These are phyloP conservation scores for Phialophora chinensis DNA, from an alignment of 2,329 filamentous ascomycete genomes.

Conservation along the genomic window DNA sequence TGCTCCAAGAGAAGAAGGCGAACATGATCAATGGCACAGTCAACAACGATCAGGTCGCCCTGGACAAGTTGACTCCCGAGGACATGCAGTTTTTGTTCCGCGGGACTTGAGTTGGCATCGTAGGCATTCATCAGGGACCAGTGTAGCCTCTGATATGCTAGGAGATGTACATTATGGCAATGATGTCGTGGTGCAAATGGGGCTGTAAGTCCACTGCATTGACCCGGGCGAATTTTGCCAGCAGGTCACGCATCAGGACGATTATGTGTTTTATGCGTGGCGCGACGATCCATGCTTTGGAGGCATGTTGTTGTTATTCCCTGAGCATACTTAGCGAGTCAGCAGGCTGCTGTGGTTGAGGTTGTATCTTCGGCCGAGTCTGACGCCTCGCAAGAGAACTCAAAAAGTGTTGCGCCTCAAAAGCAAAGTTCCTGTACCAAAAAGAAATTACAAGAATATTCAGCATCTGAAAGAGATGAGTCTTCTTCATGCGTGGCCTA, in stretches of 20 bases:
- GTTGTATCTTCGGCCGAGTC: not conserved
- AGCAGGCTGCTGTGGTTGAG: not conserved
- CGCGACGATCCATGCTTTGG: not conserved
- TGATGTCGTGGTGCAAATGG: not conserved
- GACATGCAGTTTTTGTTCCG: slow-evolving; percentile 98
- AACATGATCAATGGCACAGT: slow-evolving; percentile 98
- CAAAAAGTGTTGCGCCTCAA: not conserved
- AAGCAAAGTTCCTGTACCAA: not conserved
- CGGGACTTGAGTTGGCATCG: slow-evolving; percentile 53
- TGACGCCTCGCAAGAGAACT: not conserved
- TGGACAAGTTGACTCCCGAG: slow-evolving; percentile 87
- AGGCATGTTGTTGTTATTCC: not conserved
- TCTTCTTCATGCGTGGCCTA: not conserved
- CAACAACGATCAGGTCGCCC: slow-evolving; percentile 86
- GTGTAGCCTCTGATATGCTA: not conserved
- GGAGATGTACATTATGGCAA: not conserved
- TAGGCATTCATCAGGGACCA: not conserved
- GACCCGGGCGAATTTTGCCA: not conserved
- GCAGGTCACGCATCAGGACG: not conserved
- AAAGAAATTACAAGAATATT: not conserved
- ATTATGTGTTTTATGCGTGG: not conserved
- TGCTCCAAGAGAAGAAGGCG: slow-evolving; percentile 97
- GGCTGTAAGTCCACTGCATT: not conserved
- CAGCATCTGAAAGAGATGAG: not conserved
- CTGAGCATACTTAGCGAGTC: not conserved